These are phyloP conservation scores for Urochloa ruziziensis DNA, from an alignment of 176 grass and related monocot genomes.

Conservation along the genomic window DNA sequence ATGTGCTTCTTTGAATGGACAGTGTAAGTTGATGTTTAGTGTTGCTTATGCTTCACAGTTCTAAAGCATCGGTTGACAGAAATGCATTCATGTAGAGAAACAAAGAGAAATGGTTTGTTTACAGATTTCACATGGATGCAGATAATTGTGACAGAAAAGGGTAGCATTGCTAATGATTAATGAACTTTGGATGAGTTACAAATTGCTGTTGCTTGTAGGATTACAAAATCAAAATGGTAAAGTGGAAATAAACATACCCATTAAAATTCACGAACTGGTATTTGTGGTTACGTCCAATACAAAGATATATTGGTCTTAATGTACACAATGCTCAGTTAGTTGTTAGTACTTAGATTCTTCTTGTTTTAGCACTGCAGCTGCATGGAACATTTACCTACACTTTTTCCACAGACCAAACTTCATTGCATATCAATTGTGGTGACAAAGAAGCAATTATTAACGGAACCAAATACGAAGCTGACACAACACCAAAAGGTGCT, in stretches of 20 bases:
- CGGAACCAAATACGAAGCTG: slow-evolving; percentile 66
- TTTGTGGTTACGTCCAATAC: not conserved
- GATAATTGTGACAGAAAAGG: slow-evolving; percentile 16
- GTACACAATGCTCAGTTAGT: not conserved
- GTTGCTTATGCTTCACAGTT: slow-evolving; percentile 12
- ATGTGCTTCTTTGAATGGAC: slow-evolving; percentile 57
- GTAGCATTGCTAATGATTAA: not conserved
- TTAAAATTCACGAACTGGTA: not conserved
- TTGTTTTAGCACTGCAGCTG: slow-evolving; percentile 14
- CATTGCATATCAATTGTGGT: slow-evolving; percentile 87
- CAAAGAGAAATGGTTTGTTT: not conserved
- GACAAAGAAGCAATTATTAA: slow-evolving; percentile 63
- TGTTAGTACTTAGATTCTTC: not conserved
- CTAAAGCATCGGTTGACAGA: not conserved
- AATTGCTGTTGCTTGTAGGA: slow-evolving; percentile 3
- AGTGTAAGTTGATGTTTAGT: slow-evolving; percentile 46
- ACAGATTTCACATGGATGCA: not conserved
- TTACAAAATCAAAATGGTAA: not conserved
- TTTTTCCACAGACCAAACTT: slow-evolving; percentile 48
- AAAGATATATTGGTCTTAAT: not conserved
- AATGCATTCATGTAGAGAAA: not conserved
- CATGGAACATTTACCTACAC: slow-evolving; percentile 4
- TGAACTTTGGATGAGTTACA: not conserved
- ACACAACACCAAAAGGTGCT: slow-evolving; percentile 62
- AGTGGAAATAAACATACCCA: slow-evolving; percentile 14